A percentile compares a stretch with the other conserved stretches of the same genome.
phyloP scores from a whole-genome alignment of 345 rosid species.

The Sonneratia caseolaris region DNA sequence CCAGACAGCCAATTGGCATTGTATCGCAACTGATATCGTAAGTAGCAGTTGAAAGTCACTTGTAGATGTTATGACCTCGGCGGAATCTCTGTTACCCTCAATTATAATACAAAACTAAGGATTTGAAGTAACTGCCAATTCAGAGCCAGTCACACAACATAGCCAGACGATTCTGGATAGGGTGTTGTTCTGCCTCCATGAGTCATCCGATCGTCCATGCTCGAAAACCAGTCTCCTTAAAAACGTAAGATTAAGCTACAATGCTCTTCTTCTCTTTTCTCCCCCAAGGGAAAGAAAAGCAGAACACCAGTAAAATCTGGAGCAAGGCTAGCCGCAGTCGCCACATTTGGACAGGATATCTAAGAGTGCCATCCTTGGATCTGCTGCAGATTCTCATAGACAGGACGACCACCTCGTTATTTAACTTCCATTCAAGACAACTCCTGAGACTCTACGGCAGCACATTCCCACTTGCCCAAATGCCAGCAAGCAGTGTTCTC shows the following conservation, averaged over 20 bases:
- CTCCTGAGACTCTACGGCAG: too few relatives aligned
- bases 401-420: too few relatives aligned
- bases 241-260: neutral
- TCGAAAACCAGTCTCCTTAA: neutral
- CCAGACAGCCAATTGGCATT: neutral
- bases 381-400: neutral
- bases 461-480: too few relatives aligned
- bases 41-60: too few relatives aligned
- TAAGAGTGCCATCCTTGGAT: neutral
- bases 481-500: neutral
- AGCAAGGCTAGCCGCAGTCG: neutral
- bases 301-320: neutral
- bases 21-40: neutral
- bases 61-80: too few relatives aligned
- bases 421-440: too few relatives aligned
- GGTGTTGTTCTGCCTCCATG: neutral
- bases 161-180: neutral
- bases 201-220: neutral
- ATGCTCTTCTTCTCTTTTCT: neutral
- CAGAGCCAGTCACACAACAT: neutral
- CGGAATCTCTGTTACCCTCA: too few relatives aligned
- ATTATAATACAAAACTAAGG: too few relatives aligned
- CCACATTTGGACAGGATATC: too few relatives aligned
- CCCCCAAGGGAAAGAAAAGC: neutral
- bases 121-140: neutral